A percentile compares a stretch with the other conserved stretches of the same genome.
Evolutionary conservation across 2,329 filamentous ascomycete genomes (phyloP).

Genomic region (Aspergillus caelatus): DNA sequence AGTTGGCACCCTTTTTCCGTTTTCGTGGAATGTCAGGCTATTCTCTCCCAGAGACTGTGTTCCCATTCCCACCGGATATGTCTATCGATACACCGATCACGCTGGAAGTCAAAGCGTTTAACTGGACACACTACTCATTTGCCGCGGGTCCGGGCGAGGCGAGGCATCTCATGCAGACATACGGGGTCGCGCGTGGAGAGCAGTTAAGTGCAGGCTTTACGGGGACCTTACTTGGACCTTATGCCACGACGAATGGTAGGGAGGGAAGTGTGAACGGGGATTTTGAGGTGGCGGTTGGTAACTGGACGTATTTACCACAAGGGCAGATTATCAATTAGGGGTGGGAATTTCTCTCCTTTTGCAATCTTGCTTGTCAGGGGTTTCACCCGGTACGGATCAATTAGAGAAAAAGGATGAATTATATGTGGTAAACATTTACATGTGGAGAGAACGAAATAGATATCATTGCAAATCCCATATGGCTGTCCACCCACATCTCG

Average conservation of each 20-base stretch:
- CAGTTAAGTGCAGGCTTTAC: neutral
- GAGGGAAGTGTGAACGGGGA: neutral
- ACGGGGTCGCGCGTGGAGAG: neutral
- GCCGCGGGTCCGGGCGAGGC: too few species aligned
- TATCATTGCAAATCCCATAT: neutral
- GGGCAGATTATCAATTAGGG: neutral
- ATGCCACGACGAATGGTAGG: neutral
- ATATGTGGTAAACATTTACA: neutral
- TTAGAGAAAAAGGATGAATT: too few species aligned
- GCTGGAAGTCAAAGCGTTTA: neutral
- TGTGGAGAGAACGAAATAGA: neutral
- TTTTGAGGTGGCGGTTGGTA: neutral
- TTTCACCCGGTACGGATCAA: too few species aligned
- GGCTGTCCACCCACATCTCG: too few species aligned
- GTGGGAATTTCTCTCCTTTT: too few species aligned
- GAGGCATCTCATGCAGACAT: neutral
- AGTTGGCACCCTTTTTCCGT: neutral
- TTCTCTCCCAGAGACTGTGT: neutral
- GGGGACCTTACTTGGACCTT: neutral
- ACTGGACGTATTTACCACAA: neutral
- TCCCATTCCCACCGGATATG: neutral
- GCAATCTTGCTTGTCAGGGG: too few species aligned
- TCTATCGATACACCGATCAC: neutral
- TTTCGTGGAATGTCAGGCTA: neutral
- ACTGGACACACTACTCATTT: neutral